Evolutionary conservation across 164 flowering plant species (phyloP), one percentile per base, ranked within the genome.

Genomic region (Liquidambar formosana): DNA sequence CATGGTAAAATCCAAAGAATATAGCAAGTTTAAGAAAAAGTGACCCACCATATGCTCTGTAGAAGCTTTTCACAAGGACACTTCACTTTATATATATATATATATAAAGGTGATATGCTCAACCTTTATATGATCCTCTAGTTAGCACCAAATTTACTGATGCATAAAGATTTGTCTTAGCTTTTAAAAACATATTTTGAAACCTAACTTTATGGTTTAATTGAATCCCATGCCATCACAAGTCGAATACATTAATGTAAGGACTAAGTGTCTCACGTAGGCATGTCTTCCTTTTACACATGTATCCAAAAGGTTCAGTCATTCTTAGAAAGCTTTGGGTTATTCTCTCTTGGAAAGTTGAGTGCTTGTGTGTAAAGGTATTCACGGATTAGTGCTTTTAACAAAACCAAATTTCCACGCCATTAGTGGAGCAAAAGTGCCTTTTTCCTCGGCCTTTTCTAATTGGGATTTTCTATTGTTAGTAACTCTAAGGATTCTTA

Each of bases 401-500:
- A 58, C 59, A 58, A 68, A 61, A 63, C 66, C 63, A 73, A 60
- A 57, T 45, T 64, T 69, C 22, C 64, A 58, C 70, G 57, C 68
- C 27, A 65, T 75, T 69, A 52, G 78, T 69, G 76, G 81, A 57
- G 77, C 49, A 51, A 66, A 72, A 76, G 66, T 70, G 57, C 66
- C 79, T 68, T 73, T 77, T 64, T 43, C 57, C 64, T 61, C 44
- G 18, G 23, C 64, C 71, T 66, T 59, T 64, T 64, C 49, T 48
- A 59, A 64, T 68, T 79, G 66, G 78, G 63, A 49, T 67, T 74
- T 79, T 72, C 81, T 72, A 65, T 76, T 74, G 83, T 75, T 70
- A 61, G 82, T 48, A 78, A 70, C 66, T 75, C 81, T 78, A 76
- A 79, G 83, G 83, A 79, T 80, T 72, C 82, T 61, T 72, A 38